Conservation (phyloP, 148 eudicot genomes). For the Bassia scoparia region DNA sequence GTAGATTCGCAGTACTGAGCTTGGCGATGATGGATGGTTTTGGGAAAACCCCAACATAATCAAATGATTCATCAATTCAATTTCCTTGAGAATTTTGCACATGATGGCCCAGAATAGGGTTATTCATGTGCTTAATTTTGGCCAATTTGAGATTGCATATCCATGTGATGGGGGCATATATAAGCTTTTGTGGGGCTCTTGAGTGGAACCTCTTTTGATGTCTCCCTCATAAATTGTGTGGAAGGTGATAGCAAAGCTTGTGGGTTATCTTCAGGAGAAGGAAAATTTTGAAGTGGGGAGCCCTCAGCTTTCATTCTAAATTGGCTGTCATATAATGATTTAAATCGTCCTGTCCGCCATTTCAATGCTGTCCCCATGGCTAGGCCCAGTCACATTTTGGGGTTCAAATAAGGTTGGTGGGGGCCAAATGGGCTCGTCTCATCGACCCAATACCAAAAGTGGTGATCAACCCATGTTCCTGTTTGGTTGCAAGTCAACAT, state of each 20-base stretch:
- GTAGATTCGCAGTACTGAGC: conserved; percentile 23
- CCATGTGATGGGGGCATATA: conserved; percentile 27
- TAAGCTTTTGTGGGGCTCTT: conserved; percentile 22
- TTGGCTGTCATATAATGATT: conserved; percentile 24
- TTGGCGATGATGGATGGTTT: conserved; percentile 1
- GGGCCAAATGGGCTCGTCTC: conserved; percentile 12
- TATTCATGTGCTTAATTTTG: conserved; percentile 27
- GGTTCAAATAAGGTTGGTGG: neutral
- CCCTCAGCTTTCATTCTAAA: conserved; percentile 25
- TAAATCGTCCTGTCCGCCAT: conserved; percentile 27
- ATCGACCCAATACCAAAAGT: conserved; percentile 10
- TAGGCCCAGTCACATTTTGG: conserved; percentile 14
- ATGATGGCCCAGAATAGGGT: conserved; percentile 27
- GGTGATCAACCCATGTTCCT: conserved; percentile 31
- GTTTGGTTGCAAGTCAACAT: conserved; percentile 36
- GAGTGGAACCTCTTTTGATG: conserved; percentile 24
- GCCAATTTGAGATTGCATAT: conserved; percentile 31
- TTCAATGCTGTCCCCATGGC: conserved; percentile 18
- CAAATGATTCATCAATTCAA: conserved; percentile 24
- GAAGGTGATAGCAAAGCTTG: conserved; percentile 15
- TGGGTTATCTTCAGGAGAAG: conserved; percentile 7
- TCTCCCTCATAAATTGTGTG: conserved; percentile 25
- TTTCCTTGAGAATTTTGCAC: conserved; percentile 15
- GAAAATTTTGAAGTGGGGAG: conserved; percentile 15
- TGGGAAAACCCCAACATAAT: conserved; percentile 21